phyloP scores from a whole-genome alignment of 768 basidiomycete genomes.

The Favolaschia claudopus region DNA sequence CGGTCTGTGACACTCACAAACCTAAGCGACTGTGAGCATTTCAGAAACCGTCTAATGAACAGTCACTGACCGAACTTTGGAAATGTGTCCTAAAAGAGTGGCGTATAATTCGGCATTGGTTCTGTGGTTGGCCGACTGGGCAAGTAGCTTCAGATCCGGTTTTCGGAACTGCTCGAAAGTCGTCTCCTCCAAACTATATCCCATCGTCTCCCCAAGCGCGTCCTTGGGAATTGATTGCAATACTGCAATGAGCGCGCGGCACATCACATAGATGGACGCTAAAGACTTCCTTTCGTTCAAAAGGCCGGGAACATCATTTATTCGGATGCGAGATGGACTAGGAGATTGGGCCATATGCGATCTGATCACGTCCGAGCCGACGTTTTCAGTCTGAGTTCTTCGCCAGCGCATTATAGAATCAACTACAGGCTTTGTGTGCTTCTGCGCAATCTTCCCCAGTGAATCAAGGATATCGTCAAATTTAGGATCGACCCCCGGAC shows the following conservation, averaged over 20 bases:
- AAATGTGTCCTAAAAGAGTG: constrained; percentile 82
- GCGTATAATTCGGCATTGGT: constrained; percentile 86
- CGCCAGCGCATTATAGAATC: constrained; percentile 91
- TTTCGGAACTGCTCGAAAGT: constrained; percentile 86
- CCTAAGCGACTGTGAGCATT: constrained; percentile 43
- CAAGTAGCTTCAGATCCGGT: constrained; percentile 71
- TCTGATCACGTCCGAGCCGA: constrained; percentile 57
- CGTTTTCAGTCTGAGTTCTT: constrained; percentile 73
- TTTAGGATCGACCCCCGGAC: constrained; percentile 72
- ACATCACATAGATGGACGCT: constrained; percentile 90
- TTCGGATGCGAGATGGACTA: constrained; percentile 43
- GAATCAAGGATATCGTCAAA: constrained; percentile 89
- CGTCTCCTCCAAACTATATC: constrained; percentile 84
- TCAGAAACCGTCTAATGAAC: background rate
- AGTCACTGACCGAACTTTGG: constrained; percentile 72
- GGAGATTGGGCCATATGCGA: constrained; percentile 54
- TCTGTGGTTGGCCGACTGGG: constrained; percentile 77
- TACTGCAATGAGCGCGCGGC: constrained; percentile 82
- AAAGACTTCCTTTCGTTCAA: constrained; percentile 79
- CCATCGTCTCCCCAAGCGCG: constrained; percentile 78
- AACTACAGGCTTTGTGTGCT: constrained; percentile 82
- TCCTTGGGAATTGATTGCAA: constrained; percentile 78
- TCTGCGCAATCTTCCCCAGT: constrained; percentile 85
- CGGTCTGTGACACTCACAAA: constrained; percentile 94
- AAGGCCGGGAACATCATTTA: constrained; percentile 57